Conservation (phyloP, 257 asterid species). For the Solanum clarkiae region DNA sequence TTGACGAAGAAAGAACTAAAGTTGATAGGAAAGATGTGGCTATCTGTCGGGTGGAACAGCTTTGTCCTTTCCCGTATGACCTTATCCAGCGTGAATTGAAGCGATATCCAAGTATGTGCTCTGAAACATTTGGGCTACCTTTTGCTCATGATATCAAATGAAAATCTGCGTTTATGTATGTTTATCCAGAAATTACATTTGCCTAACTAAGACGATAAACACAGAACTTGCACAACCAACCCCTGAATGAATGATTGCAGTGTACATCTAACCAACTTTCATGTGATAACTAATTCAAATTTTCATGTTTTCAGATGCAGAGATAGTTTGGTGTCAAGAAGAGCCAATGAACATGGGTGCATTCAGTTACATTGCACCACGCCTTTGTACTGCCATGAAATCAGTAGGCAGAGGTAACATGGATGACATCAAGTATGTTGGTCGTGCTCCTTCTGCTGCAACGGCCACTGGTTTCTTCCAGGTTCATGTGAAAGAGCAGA, state of each 20-base stretch:
- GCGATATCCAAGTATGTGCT: slow-evolving; percentile 19
- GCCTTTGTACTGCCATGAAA: slow-evolving; percentile 17
- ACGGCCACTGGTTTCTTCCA: slow-evolving; percentile 81
- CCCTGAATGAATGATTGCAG: neutral
- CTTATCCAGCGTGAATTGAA: slow-evolving; percentile 20
- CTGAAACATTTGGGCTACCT: neutral
- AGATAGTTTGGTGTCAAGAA: slow-evolving; percentile 75
- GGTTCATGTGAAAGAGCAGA: slow-evolving; percentile 65
- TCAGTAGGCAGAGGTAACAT: slow-evolving; percentile 47
- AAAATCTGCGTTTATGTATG: neutral
- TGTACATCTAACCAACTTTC: neutral
- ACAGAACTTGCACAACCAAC: neutral
- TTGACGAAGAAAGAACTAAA: slow-evolving; percentile 15
- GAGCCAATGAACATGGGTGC: slow-evolving; percentile 91
- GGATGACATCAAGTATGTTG: slow-evolving; percentile 67
- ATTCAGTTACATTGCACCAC: slow-evolving; percentile 11
- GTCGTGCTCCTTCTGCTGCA: slow-evolving; percentile 91
- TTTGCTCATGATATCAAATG: neutral
- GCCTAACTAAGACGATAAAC: neutral
- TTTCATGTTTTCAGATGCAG: slow-evolving; percentile 34
- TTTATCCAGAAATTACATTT: neutral
- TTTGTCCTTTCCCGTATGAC: slow-evolving; percentile 21
- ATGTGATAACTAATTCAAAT: neutral
- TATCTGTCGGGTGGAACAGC: slow-evolving; percentile 23
- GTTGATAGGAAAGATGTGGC: slow-evolving; percentile 13